Conservation (phyloP, 2,329 filamentous ascomycete species). For the Chrysoporthe austroafricana region DNA sequence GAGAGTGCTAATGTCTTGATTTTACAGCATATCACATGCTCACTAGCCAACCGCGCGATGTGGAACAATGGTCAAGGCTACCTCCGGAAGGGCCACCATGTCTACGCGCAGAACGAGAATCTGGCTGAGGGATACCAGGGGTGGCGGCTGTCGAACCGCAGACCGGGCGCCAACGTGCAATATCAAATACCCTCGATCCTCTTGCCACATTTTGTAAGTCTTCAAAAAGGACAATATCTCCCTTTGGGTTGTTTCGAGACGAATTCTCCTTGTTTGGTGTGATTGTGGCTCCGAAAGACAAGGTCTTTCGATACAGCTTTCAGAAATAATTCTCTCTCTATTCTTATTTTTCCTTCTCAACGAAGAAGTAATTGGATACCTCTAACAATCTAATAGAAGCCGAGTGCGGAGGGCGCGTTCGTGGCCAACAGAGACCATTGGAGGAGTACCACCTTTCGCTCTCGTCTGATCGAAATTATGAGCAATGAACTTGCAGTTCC, state of each 20-base stretch:
- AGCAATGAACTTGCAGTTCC: neutral
- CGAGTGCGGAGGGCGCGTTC: no score
- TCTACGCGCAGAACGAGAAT: slow-evolving; percentile 6
- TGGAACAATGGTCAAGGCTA: neutral
- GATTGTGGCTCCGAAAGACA: no score
- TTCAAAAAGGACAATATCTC: no score
- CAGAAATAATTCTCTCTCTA: neutral
- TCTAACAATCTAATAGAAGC: no score
- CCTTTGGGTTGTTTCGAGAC: no score
- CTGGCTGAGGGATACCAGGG: neutral
- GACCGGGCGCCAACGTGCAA: neutral
- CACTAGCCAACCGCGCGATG: neutral
- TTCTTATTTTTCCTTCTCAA: neutral
- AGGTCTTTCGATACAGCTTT: no score
- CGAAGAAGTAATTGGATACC: no score
- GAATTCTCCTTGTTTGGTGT: no score
- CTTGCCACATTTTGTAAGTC: neutral
- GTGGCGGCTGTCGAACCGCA: neutral
- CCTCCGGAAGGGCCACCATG: neutral
- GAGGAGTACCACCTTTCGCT: neutral
- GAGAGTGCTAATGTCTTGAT: neutral
- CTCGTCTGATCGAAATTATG: neutral
- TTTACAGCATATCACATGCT: neutral
- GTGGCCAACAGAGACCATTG: no score
- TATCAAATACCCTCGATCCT: neutral